phyloP scores from a whole-genome alignment of 2,329 filamentous ascomycete species.

The Penicillium polonicum region DNA sequence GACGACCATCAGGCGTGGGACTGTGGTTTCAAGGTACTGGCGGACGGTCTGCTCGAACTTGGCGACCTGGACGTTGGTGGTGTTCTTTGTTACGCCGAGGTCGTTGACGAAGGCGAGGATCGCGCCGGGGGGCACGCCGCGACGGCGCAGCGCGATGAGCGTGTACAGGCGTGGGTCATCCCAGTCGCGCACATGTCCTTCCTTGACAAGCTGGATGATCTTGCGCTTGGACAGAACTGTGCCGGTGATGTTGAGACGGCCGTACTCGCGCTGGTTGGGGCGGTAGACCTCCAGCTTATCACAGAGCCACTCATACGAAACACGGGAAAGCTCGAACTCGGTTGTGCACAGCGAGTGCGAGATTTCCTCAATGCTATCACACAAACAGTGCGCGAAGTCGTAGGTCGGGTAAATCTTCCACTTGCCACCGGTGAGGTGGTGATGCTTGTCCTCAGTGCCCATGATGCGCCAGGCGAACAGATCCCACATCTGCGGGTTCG shows the following conservation, averaged over 20 bases:
- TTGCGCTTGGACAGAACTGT: constrained; percentile 86
- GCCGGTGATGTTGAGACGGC: constrained; percentile 74
- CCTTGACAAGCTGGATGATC: constrained; percentile 74
- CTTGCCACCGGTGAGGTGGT: constrained; percentile 67
- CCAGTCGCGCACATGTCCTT: constrained; percentile 79
- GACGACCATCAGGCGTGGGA: constrained; percentile 85
- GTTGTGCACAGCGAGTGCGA: constrained; percentile 92
- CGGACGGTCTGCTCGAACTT: constrained; percentile 86
- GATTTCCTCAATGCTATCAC: constrained; percentile 88
- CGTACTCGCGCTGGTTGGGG: constrained; percentile 90
- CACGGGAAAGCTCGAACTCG: constrained; percentile 80
- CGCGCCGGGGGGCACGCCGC: constrained; percentile 83
- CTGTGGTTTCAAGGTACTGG: constrained; percentile 80
- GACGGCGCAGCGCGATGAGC: constrained; percentile 75
- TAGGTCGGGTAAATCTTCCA: constrained; percentile 97
- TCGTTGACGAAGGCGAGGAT: constrained; percentile 89
- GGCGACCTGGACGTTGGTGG: constrained; percentile 73
- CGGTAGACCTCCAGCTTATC: constrained; percentile 78
- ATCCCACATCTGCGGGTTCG: constrained; percentile 97
- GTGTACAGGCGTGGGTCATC: constrained; percentile 90
- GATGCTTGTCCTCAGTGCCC: constrained; percentile 51
- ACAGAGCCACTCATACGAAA: constrained; percentile 90
- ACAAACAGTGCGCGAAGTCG: constrained; percentile 63
- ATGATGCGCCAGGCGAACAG: constrained; percentile 85
- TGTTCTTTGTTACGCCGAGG: constrained; percentile 81